Conservation (phyloP, 163 green algal species). For the Smithsoniella earleae region DNA sequence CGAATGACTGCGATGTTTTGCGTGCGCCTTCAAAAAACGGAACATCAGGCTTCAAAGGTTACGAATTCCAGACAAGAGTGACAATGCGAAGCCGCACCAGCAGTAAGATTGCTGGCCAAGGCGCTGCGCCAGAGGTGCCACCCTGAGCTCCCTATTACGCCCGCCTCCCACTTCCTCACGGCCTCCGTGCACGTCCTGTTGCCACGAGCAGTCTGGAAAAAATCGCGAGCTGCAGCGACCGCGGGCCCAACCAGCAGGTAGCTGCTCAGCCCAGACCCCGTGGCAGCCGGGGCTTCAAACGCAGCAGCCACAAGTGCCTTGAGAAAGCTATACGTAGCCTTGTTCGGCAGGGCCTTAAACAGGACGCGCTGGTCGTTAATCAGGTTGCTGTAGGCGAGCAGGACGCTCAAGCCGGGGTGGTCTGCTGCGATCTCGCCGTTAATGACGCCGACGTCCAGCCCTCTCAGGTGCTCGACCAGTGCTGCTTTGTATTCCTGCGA, state of each 20-base stretch:
- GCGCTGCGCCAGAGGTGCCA: background rate
- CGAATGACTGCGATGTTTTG: background rate
- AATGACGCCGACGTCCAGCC: no score
- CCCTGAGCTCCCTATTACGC: background rate
- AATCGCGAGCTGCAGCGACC: background rate
- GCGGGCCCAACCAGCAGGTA: conserved; percentile 5
- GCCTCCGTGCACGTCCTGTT: background rate
- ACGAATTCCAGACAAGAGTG: no score
- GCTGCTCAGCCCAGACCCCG: background rate
- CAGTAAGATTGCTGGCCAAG: background rate
- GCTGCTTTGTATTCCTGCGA: no score
- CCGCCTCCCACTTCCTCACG: background rate
- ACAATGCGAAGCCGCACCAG: no score
- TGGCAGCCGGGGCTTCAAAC: background rate
- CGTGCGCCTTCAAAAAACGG: background rate
- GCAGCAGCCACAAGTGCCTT: background rate
- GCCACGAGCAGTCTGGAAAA: background rate
- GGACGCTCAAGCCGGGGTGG: background rate
- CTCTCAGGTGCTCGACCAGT: no score
- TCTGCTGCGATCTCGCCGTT: no score
- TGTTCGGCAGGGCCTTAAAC: background rate
- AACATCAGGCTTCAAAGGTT: background rate
- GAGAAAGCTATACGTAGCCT: background rate
- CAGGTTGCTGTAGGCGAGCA: conserved; percentile 13
- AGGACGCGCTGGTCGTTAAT: background rate